Evolutionary conservation across 1,139 yeast genomes (phyloP), one percentile per base, ranked within the genome.

Genomic region (Yamadazyma membranifaciens): DNA sequence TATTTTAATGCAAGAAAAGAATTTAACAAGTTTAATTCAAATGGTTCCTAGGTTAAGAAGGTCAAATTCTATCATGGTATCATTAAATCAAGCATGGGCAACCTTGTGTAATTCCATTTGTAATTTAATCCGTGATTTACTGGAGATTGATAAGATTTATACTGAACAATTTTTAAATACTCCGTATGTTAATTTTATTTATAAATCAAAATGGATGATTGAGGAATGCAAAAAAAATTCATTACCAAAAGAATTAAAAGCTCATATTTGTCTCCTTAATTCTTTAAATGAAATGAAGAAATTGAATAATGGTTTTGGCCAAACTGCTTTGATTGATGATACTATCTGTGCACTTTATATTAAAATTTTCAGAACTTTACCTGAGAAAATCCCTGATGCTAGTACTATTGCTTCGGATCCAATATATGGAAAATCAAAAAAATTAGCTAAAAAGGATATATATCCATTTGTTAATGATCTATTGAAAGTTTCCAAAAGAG

Each of bases 261-360:
- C 41, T 12, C 52, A 61, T 24, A 50, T 79, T 5, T 69, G 73
- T 40, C 62, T 78, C 33, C 57, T 86, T 17, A 67, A 66, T 47
- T 81, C 81, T 28, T 65, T 81, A 2, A 73, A 75, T 12, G 92
- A 84, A 40, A 70, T 86, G 55, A 75, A 87, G 46, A 78, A 85
- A 44, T 68, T 83, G 56, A 87, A 88, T 45, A 86, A 82, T 54
- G 95, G 95, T 0, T 83, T 82, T 57, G 92, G 91, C 0, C 83
- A 95, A 0, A 85, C 95, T 0, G 83, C 92, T 0, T 65, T 78
- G 24, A 76, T 86, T 31, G 96, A 87, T 56, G 95, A 87, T 50
- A 75, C 88, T 0, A 77, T 80, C 45, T 83, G 83, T 25, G 75
- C 84, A 2, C 57, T 85, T 0, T 87, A 74, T 54, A 61, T 87